Conservation (phyloP, 108 stramenopile genomes). For the Pseudonitzschia pungens region DNA sequence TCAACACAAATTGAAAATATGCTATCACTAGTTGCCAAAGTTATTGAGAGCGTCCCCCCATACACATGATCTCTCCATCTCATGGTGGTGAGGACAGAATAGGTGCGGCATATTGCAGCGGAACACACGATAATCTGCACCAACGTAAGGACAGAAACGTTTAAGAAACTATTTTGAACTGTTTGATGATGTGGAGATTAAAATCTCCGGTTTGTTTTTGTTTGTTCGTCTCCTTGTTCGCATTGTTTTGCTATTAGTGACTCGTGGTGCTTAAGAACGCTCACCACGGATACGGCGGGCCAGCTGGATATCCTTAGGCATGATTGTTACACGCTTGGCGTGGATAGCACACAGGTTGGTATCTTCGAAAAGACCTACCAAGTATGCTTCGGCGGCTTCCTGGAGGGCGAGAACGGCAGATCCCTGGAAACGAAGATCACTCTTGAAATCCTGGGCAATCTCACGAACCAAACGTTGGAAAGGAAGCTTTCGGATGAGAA, state of each 20-base stretch:
- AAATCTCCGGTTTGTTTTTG: conserved; percentile 24
- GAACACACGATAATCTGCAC: too few relatives aligned
- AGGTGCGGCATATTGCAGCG: too few relatives aligned
- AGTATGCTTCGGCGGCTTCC: conserved; percentile 95
- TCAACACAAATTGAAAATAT: too few relatives aligned
- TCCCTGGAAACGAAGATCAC: conserved; percentile 96
- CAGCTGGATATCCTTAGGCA: conserved; percentile 96
- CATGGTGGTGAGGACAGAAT: too few relatives aligned
- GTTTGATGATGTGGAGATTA: conserved; percentile 21
- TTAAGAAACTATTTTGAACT: too few relatives aligned
- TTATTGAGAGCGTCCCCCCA: too few relatives aligned
- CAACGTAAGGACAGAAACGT: too few relatives aligned
- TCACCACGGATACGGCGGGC: conserved; percentile 76
- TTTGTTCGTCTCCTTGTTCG: not conserved
- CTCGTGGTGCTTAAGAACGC: conserved; percentile 47
- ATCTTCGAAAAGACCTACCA: conserved; percentile 96
- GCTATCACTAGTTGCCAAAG: too few relatives aligned
- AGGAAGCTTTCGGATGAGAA: conserved; percentile 95
- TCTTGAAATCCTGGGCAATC: conserved; percentile 97
- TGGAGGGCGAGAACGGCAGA: conserved; percentile 93
- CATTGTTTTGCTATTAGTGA: not conserved
- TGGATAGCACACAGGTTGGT: conserved; percentile 96
- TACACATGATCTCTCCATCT: too few relatives aligned
- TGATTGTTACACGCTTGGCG: conserved; percentile 98
- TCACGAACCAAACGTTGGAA: conserved; percentile 96